Base-by-base conservation (phyloP, 768 basidiomycete species). In the Pleurotus eryngii region DNA sequence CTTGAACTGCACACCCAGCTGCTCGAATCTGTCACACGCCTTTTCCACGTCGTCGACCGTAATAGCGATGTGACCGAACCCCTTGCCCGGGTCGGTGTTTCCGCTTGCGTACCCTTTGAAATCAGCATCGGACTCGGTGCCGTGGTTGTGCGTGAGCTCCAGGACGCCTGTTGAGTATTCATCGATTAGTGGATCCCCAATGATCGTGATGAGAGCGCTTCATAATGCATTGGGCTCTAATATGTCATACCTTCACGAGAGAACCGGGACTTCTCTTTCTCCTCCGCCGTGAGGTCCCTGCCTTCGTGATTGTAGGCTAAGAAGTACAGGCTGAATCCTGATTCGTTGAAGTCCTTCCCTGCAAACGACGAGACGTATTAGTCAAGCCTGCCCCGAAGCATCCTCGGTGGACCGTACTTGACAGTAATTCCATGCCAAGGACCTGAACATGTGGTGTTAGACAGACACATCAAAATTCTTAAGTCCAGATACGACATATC, bases 1-100 rank as follows among this genome's bases (percentile, higher is more conserved):
- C 81, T 93, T 89, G 79, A 96, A 98, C 24, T 74, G 70, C 20
- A 96, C 94, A 1, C 86, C 86, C 8, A 92, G 79, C 55, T 74
- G 73, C 62, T 95, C 92, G 59, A 99, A 90, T 24, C 92, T 81
- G 49, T 81, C 87, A 60, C 92, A 95, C 5, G 95, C 90, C 60
- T 78, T 81, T 62, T 93, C 81, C 64, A 98, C 79, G 67, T 97
- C 80, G 61, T 89, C 87, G 35, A 94, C 91, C 4, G 86, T 78
- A 68, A 97, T 84, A 57, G 90, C 90, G 64, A 95, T 92, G 72
- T 97, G 95, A 0, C 95, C 93, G 66, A 94, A 95, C 4, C 86
- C 81, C 56, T 77, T 78, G 26, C 87, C 86, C 3, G 90, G 89
- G 3, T 95, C 94, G 3, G 81, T 68, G 73, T 99, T 99, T 1